Evolutionary conservation across 257 asterid genomes (phyloP), one percentile per base, ranked within the genome.

Genomic region (Linaria vulgaris): DNA sequence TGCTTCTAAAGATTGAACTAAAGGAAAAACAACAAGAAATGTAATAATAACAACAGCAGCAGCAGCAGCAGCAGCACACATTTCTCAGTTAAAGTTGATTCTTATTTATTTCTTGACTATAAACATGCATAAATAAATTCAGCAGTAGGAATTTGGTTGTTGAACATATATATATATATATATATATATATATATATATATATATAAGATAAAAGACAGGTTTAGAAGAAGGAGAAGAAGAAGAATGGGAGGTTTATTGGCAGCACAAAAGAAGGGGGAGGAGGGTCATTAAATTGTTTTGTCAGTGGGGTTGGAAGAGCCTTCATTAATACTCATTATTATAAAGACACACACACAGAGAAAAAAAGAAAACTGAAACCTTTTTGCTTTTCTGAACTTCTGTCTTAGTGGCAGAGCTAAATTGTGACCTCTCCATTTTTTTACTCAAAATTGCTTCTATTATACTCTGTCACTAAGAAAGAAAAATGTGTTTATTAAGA

Each of bases 1-100:
- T 1, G 95, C 79, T 74, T 76, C 90, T 4, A 65, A 9, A 41
- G 84, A 80, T 24, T 72, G 53, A 14, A 65, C 78, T 20, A 22
- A 76, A 45, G 17, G 82, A 44, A 72, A 73, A 30, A 61, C 70
- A 49, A 17, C 49, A 51, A 67, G 71, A 1, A 74, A 46, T 38
- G 72, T 71, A 30, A 66, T 50, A 37, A 69, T 53, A 78, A 55
- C 6, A n/a, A n/a, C n/a, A n/a, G n/a, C n/a, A n/a, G n/a, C n/a
- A n/a, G n/a, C n/a, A n/a, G n/a, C n/a, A n/a, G n/a, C n/a, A n/a
- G n/a, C n/a, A 27, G 34, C 24, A 78, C 55, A 61, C 79, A 71
- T 74, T 45, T 61, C 27, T 48, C 47, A 6, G 9, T n/a, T n/a
- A n/a, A n/a, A n/a, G n/a, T n/a, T n/a, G n/a, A n/a, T n/a, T n/a